These are phyloP conservation scores for Saccharomycopsis oosterbeekiorum DNA, from an alignment of 805 yeast species.

Conservation along the genomic window DNA sequence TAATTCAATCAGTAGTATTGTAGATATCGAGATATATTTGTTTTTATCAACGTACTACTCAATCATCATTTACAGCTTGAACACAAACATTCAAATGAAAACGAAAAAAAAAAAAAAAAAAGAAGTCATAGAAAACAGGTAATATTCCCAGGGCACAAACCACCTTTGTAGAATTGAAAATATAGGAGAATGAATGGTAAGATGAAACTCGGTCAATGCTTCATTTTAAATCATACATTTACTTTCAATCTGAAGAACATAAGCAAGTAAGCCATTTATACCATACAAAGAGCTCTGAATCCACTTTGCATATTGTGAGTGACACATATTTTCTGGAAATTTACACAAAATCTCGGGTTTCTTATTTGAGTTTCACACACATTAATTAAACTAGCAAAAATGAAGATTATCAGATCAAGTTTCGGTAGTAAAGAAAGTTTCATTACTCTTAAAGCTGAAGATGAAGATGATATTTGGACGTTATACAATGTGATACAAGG, in stretches of 20 bases:
- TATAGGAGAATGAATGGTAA: too few species aligned
- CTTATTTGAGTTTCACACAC: neutral
- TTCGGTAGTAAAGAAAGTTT: slow-evolving; percentile 56
- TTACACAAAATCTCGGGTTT: too few species aligned
- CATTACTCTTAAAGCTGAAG: slow-evolving; percentile 67
- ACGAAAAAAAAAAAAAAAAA: slow-evolving; percentile 1
- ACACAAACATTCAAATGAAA: neutral
- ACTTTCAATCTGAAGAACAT: too few species aligned
- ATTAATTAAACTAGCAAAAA: neutral
- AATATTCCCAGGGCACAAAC: neutral
- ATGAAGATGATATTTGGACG: slow-evolving; percentile 86
- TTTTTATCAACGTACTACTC: too few species aligned
- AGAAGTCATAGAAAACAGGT: neutral
- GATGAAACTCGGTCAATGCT: too few species aligned
- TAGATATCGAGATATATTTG: too few species aligned
- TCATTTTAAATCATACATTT: too few species aligned
- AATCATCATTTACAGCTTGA: neutral
- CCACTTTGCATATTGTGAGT: too few species aligned
- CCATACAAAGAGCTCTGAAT: too few species aligned
- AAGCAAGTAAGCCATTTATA: too few species aligned
- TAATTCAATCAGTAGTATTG: too few species aligned
- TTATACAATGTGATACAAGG: slow-evolving; percentile 69
- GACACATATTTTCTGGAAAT: neutral
- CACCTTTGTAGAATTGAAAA: too few species aligned
- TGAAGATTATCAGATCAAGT: neutral